Evolutionary conservation across 2,329 filamentous ascomycete genomes (phyloP).

Genomic region (Cercospora sp.): DNA sequence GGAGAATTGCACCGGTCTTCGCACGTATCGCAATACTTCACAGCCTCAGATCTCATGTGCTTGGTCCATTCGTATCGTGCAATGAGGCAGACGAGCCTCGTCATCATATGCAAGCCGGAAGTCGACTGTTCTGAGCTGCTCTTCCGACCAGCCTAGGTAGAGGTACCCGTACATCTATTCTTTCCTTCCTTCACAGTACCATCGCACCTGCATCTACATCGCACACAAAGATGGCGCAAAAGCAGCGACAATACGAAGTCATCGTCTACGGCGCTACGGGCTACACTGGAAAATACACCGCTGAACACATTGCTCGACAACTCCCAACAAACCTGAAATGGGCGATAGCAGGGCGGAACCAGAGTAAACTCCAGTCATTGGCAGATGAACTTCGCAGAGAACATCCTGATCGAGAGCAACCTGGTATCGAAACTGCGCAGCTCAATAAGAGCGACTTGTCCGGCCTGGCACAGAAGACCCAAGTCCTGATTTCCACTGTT

Average conservation of each 20-base stretch:
- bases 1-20: neutral
- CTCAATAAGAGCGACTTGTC: constrained; percentile 54
- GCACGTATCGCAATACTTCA: neutral
- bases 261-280: constrained; percentile 70
- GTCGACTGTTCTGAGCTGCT: constrained; percentile 16
- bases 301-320: constrained; percentile 70
- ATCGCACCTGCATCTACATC: neutral
- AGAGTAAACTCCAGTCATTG: constrained; percentile 69
- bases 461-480: constrained; percentile 56
- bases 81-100: constrained; percentile 2
- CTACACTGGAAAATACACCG: constrained; percentile 77
- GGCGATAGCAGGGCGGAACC: constrained; percentile 84
- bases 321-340: constrained; percentile 78
- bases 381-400: constrained; percentile 65
- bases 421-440: constrained; percentile 59
- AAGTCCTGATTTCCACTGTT: constrained; percentile 61
- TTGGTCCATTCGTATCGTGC: neutral
- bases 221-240: constrained; percentile 42
- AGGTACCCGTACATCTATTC: constrained; percentile 1
- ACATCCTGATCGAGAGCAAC: constrained; percentile 68
- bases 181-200: neutral
- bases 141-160: constrained; percentile 21
- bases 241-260: constrained; percentile 60
- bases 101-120: constrained; percentile 11
- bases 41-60: neutral